phyloP scores from a whole-genome alignment of 164 flowering plant species.

The Vitis labrusca region DNA sequence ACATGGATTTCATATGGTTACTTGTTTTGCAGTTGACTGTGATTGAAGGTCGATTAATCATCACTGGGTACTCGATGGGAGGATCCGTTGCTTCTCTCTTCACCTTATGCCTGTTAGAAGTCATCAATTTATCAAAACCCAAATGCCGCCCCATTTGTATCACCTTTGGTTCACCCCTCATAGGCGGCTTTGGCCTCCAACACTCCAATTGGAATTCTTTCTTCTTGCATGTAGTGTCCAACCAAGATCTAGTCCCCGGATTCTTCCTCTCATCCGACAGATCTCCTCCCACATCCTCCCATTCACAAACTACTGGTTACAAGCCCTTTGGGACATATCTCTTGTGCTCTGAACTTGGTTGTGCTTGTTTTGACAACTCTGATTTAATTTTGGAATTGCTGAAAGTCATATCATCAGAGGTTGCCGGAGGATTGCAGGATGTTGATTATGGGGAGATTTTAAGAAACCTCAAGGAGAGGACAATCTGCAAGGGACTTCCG shows the following conservation, averaged over 20 bases:
- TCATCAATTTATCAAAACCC: background rate
- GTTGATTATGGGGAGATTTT: too few species aligned
- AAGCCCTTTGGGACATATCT: conserved; percentile 38
- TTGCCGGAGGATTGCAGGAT: too few species aligned
- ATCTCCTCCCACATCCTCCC: background rate
- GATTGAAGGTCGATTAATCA: conserved; percentile 9
- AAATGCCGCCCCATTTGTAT: conserved; percentile 38
- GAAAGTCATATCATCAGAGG: too few species aligned
- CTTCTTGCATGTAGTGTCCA: conserved; percentile 37
- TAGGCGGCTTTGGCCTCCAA: conserved; percentile 35
- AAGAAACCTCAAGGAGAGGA: too few species aligned
- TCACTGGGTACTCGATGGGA: conserved; percentile 46
- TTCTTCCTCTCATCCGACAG: conserved; percentile 4
- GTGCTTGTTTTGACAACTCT: too few species aligned
- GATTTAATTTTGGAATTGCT: too few species aligned
- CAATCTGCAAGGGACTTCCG: too few species aligned
- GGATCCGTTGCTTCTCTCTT: conserved; percentile 55
- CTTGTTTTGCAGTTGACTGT: too few species aligned
- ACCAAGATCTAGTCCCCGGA: conserved; percentile 29
- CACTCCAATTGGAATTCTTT: conserved; percentile 32
- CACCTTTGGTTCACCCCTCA: conserved; percentile 50
- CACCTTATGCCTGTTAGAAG: conserved; percentile 42
- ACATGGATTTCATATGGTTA: too few species aligned
- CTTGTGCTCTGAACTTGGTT: too few species aligned
- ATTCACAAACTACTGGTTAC: conserved; percentile 10